Base-by-base conservation (phyloP, 2,329 filamentous ascomycete genomes). In the Phialemoniopsis sp. region DNA sequence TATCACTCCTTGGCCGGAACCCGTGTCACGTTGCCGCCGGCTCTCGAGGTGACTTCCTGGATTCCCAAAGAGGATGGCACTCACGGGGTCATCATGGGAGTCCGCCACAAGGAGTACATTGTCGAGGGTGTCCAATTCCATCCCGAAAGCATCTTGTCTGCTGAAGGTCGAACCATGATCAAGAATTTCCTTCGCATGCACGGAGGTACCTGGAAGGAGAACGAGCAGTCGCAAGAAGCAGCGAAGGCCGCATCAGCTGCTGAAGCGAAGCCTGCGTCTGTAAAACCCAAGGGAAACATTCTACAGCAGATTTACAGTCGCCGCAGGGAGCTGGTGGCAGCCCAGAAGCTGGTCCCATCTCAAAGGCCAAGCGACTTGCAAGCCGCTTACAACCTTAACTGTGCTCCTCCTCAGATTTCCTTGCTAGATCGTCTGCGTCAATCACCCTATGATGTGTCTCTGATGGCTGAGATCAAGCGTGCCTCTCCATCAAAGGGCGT, bases 51-150 rank as follows among this genome's bases (percentile, higher is more conserved):
- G 8, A 89, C 89, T 2, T 95, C 93, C 33, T 95, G 89, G 84
- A 89, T 93, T 39, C 76, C 82, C 26, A 80, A 80, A 48, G 80
- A 83, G 13, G 87, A 90, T 56, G 83, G 83, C 37, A 80, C 80
- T 21, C 89, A 86, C 48, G 87, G 87, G 21, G 82, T 97, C 43
- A 98, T 98, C 52, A 96, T 97, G 85, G 93, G 93, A 34, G 87
- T 98, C 34, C 83, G 93, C 34, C 93, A 98, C 70, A 95, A 91
- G 68, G 79, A 93, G 56, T 86, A 84, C 54, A 78, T 87, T 2
- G 75, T 97, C n/a, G 93, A 98, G 62, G 93, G 90, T 31, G 93
- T 98, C 13, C 93, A 98, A 58, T 98, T 97, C 53, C 93, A 98
- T 52, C 93, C 93, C 0, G 93, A 98, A 64, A 97, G 91, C 59